Evolutionary conservation across 177 flowering plant species (phyloP), one percentile per base, ranked within the genome.

Genomic region (Vitis hybrid): DNA sequence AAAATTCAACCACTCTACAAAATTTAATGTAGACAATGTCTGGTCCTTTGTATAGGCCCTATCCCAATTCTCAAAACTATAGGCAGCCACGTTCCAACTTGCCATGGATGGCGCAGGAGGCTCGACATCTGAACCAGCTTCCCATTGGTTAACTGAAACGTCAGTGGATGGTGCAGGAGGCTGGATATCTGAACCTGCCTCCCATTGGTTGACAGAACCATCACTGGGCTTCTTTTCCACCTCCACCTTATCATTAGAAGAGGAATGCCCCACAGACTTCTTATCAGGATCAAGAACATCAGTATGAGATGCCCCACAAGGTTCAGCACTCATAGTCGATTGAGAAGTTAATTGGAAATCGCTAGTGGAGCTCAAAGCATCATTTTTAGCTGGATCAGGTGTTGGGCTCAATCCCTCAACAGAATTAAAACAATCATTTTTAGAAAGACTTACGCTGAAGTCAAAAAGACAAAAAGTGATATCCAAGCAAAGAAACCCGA

Each of bases 381-480:
- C 82, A 59, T 75, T 74, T 74, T 73, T 84, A 18, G 75, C 84
- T 13, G 74, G 76, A 35, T 78, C 80, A 64, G 73, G 70, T 14
- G 68, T 73, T 3, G 85, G 84, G 69, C 88, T 77, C 48, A 81
- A 73, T 24, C 66, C 85, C 60, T 81, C 82, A 30, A 80, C 73
- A 5, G 87, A 71, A 60, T 81, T 81, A 70, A 83, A 79, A 72
- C 82, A 79, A 66, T 82, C 88, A 74, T 72, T 57, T 57, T 75
- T 66, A 60, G 79, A 40, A 27, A 27, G 30, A 27, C 30, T 27
- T 40, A 40, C 46, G 9, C 6, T 40, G 46, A 40, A 40, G 46
- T 40, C 46, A 40, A 40, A 40, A 40, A 40, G 46, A 27, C 30
- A 27, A 27, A 27, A 27, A 27, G 30, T 27, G 4, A 24, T 27